These are phyloP conservation scores for Amylostereum areolatum DNA, from an alignment of 1,284 basidiomycete species.

Conservation along the genomic window DNA sequence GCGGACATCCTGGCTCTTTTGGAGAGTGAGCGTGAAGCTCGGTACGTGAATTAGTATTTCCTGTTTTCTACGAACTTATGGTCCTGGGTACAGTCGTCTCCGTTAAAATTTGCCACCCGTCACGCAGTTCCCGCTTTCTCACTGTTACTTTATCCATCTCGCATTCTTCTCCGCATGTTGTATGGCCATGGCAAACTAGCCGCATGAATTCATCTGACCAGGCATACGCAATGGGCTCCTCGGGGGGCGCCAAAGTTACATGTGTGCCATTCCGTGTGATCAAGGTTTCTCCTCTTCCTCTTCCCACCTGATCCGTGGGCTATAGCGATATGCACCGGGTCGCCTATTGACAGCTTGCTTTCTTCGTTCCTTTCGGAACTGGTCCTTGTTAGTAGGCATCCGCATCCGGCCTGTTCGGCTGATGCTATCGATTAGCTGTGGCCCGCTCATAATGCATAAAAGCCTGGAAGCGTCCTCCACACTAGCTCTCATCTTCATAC, in stretches of 20 bases:
- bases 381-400: too few relatives aligned
- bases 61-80: slow-evolving; percentile 4
- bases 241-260: too few relatives aligned
- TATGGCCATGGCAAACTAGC: slow-evolving; percentile 25
- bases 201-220: too few relatives aligned
- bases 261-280: too few relatives aligned
- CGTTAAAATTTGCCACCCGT: slow-evolving; percentile 25
- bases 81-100: slow-evolving; percentile 28
- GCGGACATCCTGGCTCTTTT: slow-evolving; percentile 97
- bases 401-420: not conserved
- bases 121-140: slow-evolving; percentile 11
- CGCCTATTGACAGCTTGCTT: too few relatives aligned
- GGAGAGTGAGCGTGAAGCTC: slow-evolving; percentile 99
- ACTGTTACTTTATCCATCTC: slow-evolving; percentile 8
- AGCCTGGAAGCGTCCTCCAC: not conserved
- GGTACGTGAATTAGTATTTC: slow-evolving; percentile 54
- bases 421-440: not conserved
- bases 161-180: slow-evolving; percentile 20
- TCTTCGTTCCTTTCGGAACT: too few relatives aligned
- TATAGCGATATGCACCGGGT: too few relatives aligned
- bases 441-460: not conserved
- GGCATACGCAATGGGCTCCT: too few relatives aligned
- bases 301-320: too few relatives aligned
- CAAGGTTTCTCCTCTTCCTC: too few relatives aligned
- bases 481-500: slow-evolving; percentile 2